Evolutionary conservation across 202 grass and related monocot genomes (phyloP).

Genomic region (Setaria viridis): DNA sequence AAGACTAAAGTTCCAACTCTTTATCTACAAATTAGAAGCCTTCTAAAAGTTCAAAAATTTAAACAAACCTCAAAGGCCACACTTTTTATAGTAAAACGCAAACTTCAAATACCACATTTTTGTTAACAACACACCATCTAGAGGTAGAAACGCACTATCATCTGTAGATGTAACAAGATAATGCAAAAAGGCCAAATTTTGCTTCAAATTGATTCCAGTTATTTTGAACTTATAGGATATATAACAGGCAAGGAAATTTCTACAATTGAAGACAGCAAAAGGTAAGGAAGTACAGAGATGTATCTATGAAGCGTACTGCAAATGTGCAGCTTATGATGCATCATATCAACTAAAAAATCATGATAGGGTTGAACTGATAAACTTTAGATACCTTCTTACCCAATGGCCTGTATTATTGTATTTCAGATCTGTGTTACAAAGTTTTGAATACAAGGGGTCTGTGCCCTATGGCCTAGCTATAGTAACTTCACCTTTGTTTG

Average conservation of each 20-base stretch:
- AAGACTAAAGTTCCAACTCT: constrained; percentile 3
- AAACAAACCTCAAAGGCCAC: neutral
- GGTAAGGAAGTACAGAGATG: neutral
- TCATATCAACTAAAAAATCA: neutral
- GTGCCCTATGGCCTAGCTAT: neutral
- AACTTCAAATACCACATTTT: constrained; percentile 23
- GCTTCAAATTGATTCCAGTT: neutral
- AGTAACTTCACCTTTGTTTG: neutral
- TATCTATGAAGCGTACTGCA: neutral
- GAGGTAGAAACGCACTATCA: neutral
- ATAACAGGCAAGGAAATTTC: neutral
- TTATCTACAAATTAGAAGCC: constrained; percentile 11
- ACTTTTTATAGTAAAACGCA: constrained; percentile 9
- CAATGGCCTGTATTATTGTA: neutral
- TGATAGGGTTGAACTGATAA: neutral
- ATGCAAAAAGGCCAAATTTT: neutral
- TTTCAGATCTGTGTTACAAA: constrained; percentile 29
- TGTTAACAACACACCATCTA: neutral
- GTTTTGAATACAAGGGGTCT: constrained; percentile 8
- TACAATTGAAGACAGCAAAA: neutral
- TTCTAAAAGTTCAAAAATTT: constrained; percentile 12
- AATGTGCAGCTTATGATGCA: neutral
- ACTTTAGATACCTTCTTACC: neutral
- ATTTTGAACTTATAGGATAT: neutral
- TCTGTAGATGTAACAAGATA: constrained; percentile 18